These are phyloP conservation scores for Penicillium verhagenii DNA, from an alignment of 495 filamentous ascomycete species.

Conservation along the genomic window DNA sequence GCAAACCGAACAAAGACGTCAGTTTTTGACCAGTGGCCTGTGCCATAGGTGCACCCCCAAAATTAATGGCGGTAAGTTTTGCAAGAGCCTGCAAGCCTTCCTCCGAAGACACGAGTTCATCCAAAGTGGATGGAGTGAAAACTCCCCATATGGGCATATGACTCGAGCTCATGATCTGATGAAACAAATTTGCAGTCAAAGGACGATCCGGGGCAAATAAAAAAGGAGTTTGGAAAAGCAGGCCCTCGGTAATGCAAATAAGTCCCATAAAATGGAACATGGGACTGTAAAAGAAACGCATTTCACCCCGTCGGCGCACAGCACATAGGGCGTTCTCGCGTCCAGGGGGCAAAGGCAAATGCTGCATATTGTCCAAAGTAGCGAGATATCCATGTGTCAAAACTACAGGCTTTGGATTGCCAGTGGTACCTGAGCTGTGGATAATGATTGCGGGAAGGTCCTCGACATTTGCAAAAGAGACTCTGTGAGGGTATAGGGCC, in stretches of 20 bases:
- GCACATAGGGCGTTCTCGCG: background rate
- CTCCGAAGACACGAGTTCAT: slow-evolving; percentile 12
- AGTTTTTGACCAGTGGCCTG: slow-evolving; percentile 13
- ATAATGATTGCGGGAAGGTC: slow-evolving; percentile 16
- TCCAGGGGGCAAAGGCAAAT: background rate
- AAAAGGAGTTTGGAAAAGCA: slow-evolving; percentile 17
- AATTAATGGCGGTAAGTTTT: background rate
- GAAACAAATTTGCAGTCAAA: slow-evolving; percentile 8
- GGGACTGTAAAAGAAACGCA: slow-evolving; percentile 12
- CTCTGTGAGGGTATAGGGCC: slow-evolving; percentile 20
- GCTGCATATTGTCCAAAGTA: background rate
- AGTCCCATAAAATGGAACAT: slow-evolving; percentile 24
- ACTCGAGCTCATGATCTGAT: background rate
- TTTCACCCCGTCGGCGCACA: background rate
- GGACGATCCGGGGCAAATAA: slow-evolving; percentile 14
- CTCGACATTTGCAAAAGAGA: slow-evolving; percentile 25
- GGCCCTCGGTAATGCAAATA: slow-evolving; percentile 1
- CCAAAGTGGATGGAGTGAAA: background rate
- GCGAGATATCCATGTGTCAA: slow-evolving; percentile 10
- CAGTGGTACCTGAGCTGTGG: slow-evolving; percentile 55
- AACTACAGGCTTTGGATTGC: slow-evolving; percentile 8
- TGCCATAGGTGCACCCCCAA: slow-evolving; percentile 18
- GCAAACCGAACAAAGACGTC: slow-evolving; percentile 3
- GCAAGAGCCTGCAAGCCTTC: slow-evolving; percentile 9
- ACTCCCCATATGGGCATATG: background rate